Percentiles rank a stretch among this genome's conserved stretches.
Conservation (phyloP, 1,139 yeast genomes). For the Chernovozyma aurita region DNA sequence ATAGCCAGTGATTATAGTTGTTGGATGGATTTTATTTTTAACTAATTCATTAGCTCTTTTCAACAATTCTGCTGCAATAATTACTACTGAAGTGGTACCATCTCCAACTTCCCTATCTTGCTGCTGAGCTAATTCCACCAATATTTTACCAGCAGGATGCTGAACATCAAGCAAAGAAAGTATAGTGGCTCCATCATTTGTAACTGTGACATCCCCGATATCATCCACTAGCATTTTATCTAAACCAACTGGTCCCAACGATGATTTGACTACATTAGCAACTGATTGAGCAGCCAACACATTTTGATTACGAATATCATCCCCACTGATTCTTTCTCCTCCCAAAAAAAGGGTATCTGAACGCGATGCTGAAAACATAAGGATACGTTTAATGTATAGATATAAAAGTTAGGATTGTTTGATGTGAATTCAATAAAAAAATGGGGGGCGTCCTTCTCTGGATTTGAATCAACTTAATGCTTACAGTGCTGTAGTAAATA, state of each 20-base stretch:
- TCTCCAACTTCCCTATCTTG: constrained; percentile 99
- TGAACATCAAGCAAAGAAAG: constrained; percentile 88
- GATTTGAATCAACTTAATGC: too few species aligned
- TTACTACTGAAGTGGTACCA: constrained; percentile 95
- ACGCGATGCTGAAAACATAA: constrained; percentile 59
- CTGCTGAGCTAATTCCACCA: constrained; percentile 96
- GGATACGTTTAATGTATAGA: not conserved
- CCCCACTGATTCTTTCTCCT: constrained; percentile 95
- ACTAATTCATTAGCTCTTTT: constrained; percentile 94
- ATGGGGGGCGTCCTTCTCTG: too few species aligned
- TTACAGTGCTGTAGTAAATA: not conserved
- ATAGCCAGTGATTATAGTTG: constrained; percentile 95
- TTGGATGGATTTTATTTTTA: constrained; percentile 91
- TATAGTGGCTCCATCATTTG: constrained; percentile 98
- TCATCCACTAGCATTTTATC: constrained; percentile 99
- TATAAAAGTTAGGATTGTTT: not conserved
- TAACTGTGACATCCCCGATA: constrained; percentile 97
- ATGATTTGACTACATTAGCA: constrained; percentile 94
- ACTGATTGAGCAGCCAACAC: constrained; percentile 95
- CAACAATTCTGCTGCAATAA: constrained; percentile 88
- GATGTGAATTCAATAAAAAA: not conserved
- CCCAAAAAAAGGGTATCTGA: constrained; percentile 91
- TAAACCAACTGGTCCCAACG: constrained; percentile 96
- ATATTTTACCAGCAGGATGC: constrained; percentile 97
- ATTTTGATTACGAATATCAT: constrained; percentile 93